These are phyloP conservation scores for Suillus luteus DNA, from an alignment of 768 basidiomycete genomes.

Conservation along the genomic window DNA sequence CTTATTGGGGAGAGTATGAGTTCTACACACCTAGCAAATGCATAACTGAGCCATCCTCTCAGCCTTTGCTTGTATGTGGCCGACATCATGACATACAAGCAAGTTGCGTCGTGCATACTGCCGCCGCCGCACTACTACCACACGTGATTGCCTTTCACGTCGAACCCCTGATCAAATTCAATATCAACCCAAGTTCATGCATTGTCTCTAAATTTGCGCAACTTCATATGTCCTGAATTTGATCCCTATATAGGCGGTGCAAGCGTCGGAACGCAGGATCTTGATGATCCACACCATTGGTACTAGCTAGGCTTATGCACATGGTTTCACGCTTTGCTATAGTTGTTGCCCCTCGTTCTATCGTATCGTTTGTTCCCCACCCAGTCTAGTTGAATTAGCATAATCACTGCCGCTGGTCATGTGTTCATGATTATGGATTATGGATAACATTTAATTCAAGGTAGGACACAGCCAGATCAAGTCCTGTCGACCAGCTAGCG, in stretches of 20 bases:
- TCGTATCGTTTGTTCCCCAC: background rate
- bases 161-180: background rate
- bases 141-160: background rate
- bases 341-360: background rate
- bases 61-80: constrained; percentile 37
- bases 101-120: background rate
- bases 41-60: constrained; percentile 81
- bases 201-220: background rate
- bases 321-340: background rate
- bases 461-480: no score
- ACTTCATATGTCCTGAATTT: background rate
- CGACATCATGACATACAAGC: background rate
- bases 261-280: no score
- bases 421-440: background rate
- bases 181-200: background rate
- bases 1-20: no score
- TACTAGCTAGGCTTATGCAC: no score
- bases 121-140: background rate
- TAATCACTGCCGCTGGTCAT: no score
- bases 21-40: constrained; percentile 68
- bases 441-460: no score
- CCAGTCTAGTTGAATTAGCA: no score
- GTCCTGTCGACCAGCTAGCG: no score
- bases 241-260: background rate
- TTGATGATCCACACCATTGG: no score